Evolutionary conservation across 305 asterid species (phyloP), one percentile per base, ranked within the genome.

Genomic region (Fraxinus ornus): DNA sequence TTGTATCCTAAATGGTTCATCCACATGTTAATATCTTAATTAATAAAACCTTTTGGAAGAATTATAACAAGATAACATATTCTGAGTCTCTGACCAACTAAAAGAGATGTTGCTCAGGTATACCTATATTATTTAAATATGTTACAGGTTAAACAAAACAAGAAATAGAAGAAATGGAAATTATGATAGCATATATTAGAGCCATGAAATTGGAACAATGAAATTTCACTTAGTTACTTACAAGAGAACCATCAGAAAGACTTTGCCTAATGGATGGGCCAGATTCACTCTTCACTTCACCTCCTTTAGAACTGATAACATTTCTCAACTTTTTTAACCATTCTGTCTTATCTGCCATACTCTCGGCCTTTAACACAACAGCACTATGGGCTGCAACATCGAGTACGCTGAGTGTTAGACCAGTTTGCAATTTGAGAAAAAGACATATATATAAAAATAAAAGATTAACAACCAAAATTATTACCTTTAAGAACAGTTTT

Each of bases 241-340:
- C 99, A 80, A 94, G 99, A 86, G 98, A 96, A 81, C 99, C 98
- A 81, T 96, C 99, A 55, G 98, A 96, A 47, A 88, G 95, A 88
- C 95, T 92, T 44, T 96, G 99, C 76, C 99, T 94, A 81, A 93
- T 84, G 15, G 91, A 32, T 0, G 76, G 93, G 32, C 89, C 91
- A 83, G 97, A 83, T 82, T 93, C 98, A 82, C 88, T 89, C 91
- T 91, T 96, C 89, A 96, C 96, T 85, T 91, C 97, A 85, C 99
- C 99, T 68, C 99, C 99, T 88, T 90, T 96, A 76, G 97, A 84
- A 84, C 98, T 93, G 86, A 94, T 94, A 77, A 96, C 94, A 85
- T 52, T 88, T 85, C 93, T 88, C 83, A 96, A 86, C 85, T 89
- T 94, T 80, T 79, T 91, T 81, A 96, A 52, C 99, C 98, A 94